Percentiles rank a stretch among this genome's conserved stretches.
These are phyloP conservation scores for Aspergillus indologenus DNA, from an alignment of 495 filamentous ascomycete species.

Conservation along the genomic window DNA sequence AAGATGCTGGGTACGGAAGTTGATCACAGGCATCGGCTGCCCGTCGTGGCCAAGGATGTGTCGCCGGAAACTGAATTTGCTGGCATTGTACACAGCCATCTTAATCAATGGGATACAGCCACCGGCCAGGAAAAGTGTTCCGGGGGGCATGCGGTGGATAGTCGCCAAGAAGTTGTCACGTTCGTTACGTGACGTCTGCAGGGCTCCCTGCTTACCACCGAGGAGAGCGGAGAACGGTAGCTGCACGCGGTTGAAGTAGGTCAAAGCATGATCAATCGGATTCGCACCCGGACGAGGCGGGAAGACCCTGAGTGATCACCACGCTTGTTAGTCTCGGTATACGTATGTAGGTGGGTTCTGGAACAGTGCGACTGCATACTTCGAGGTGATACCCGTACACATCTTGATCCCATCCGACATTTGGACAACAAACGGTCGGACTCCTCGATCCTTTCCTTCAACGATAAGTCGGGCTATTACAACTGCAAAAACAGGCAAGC, in stretches of 20 bases:
- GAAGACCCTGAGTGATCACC: not conserved
- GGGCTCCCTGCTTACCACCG: not conserved
- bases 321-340: not conserved
- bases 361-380: no score
- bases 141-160: conserved; percentile 22
- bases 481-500: conserved; percentile 25
- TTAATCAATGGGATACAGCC: conserved; percentile 19
- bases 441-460: conserved; percentile 24
- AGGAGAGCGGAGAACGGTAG: not conserved
- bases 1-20: conserved; percentile 35
- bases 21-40: conserved; percentile 23
- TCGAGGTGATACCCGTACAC: conserved; percentile 28
- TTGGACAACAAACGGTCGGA: conserved; percentile 31
- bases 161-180: conserved; percentile 22
- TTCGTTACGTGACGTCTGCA: not conserved
- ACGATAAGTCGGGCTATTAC: conserved; percentile 33
- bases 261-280: not conserved
- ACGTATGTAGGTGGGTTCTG: no score
- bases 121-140: conserved; percentile 22
- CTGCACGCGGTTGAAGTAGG: not conserved
- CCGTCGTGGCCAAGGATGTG: not conserved
- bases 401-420: conserved; percentile 28
- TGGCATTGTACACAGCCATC: conserved; percentile 18
- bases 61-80: conserved; percentile 19
- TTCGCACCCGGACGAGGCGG: not conserved